phyloP scores from a whole-genome alignment of 768 basidiomycete genomes.

The Crassisporium funariophilum region DNA sequence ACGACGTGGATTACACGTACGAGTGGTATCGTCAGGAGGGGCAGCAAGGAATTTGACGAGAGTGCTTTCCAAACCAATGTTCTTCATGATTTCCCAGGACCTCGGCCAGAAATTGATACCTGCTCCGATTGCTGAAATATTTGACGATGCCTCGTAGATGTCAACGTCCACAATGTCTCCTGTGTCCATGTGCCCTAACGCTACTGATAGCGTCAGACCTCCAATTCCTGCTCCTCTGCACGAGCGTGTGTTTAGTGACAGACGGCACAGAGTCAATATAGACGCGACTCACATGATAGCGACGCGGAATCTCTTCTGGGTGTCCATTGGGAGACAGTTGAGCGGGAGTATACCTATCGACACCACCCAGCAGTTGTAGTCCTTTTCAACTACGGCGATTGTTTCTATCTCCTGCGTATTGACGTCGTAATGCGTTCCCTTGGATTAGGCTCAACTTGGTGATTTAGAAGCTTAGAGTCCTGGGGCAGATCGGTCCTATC shows the following conservation, averaged over 20 bases:
- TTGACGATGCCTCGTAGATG: slow-evolving; percentile 44
- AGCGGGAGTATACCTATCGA: no score
- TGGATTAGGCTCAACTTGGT: no score
- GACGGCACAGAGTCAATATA: not conserved
- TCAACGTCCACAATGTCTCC: slow-evolving; percentile 32
- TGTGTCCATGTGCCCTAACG: slow-evolving; percentile 17
- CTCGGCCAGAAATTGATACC: slow-evolving; percentile 45
- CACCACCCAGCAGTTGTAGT: no score
- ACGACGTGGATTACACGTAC: slow-evolving; percentile 3
- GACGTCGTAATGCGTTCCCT: no score
- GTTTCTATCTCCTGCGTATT: no score
- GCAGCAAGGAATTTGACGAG: slow-evolving; percentile 18
- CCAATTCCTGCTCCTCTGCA: slow-evolving; percentile 13
- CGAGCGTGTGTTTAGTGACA: not conserved
- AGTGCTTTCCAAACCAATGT: slow-evolving; percentile 35
- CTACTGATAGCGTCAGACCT: slow-evolving; percentile 19
- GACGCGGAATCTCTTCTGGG: no score
- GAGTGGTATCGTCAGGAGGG: slow-evolving; percentile 14
- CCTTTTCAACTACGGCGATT: no score
- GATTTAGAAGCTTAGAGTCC: no score
- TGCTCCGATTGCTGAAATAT: slow-evolving; percentile 45
- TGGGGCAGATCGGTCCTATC: no score
- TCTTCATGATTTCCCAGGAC: slow-evolving; percentile 39
- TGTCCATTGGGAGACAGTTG: no score
- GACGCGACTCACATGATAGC: slow-evolving; percentile 1